A percentile compares a stretch with the other conserved stretches of the same genome.
phyloP scores from a whole-genome alignment of 208 protist species.

The Leishmania gerbilli region DNA sequence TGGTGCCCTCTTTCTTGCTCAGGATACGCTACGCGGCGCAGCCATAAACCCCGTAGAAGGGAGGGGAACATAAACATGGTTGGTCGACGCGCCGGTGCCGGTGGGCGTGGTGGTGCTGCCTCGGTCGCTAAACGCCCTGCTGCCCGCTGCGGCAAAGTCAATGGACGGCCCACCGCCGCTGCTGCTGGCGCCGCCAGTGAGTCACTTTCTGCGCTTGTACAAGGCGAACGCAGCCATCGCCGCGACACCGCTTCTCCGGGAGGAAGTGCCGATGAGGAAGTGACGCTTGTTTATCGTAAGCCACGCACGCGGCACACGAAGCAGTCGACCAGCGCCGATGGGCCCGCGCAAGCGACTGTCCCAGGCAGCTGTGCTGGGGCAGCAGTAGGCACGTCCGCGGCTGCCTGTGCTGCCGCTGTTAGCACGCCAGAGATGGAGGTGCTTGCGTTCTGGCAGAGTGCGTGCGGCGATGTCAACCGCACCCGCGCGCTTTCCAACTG shows the following conservation, averaged over 20 bases:
- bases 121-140: conserved; percentile 5
- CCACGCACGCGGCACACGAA: conserved; percentile 9
- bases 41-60: background rate
- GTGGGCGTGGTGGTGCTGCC: conserved; percentile 3
- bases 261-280: conserved; percentile 27
- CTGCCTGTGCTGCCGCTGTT: background rate
- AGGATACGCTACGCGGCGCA: background rate
- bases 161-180: background rate
- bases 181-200: background rate
- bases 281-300: conserved; percentile 38
- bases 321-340: background rate
- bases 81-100: background rate
- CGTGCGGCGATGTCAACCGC: conserved; percentile 13
- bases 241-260: background rate
- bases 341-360: background rate
- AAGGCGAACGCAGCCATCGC: conserved; percentile 2
- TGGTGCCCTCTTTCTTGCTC: background rate
- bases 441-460: conserved; percentile 14
- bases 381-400: background rate
- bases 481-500: conserved; percentile 18
- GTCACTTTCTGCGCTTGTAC: conserved; percentile 10
- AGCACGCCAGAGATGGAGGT: conserved; percentile 13
- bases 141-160: conserved; percentile 2
- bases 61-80: background rate
- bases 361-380: background rate